Evolutionary conservation across 306 rosid genomes (phyloP).

Genomic region (Cucumis hystrix): DNA sequence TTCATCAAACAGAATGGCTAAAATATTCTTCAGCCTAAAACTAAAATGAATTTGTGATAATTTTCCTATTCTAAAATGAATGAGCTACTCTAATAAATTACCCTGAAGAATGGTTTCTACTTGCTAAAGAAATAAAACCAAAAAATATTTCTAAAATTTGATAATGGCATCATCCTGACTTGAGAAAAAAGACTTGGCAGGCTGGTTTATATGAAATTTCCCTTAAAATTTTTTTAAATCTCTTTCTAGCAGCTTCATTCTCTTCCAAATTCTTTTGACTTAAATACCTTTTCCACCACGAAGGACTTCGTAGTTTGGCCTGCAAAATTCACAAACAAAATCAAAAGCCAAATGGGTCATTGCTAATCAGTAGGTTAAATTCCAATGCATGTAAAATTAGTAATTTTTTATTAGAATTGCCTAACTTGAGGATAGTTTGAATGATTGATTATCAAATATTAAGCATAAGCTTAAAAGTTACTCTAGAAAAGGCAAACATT

Average conservation of each 20-base stretch:
- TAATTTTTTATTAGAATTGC: neutral
- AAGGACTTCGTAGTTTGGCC: slow-evolving; percentile 88
- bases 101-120: neutral
- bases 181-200: slow-evolving; percentile 89
- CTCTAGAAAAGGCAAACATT: neutral
- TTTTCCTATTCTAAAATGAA: neutral
- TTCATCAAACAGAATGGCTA: neutral
- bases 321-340: slow-evolving; percentile 20
- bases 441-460: neutral
- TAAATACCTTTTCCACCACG: slow-evolving; percentile 92
- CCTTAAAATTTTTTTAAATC: slow-evolving; percentile 63
- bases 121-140: neutral
- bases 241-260: slow-evolving; percentile 62
- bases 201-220: slow-evolving; percentile 57
- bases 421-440: neutral
- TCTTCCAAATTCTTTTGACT: slow-evolving; percentile 57
- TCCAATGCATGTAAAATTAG: neutral
- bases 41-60: neutral
- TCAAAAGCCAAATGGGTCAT: neutral
- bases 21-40: neutral
- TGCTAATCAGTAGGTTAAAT: neutral
- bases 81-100: neutral
- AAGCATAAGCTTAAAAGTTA: neutral
- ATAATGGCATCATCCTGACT: slow-evolving; percentile 16
- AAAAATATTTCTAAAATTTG: neutral